Conservation (phyloP, 2,329 filamentous ascomycete species). For the Pyrenochaeta sp. region DNA sequence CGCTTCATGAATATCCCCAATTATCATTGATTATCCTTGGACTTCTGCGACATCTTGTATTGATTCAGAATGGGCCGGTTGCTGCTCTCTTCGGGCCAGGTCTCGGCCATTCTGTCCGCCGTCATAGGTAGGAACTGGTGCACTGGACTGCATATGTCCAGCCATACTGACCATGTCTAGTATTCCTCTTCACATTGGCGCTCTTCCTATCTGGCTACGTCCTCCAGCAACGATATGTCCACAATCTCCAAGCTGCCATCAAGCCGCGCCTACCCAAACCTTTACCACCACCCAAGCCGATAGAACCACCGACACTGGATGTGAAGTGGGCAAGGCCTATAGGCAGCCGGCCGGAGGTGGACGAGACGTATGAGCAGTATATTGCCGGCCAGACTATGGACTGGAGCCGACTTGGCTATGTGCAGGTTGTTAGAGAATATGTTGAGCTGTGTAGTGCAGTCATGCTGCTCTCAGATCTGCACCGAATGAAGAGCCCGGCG, state of each 20-base stretch:
- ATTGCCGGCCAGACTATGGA: slow-evolving; percentile 48
- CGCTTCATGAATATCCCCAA: slow-evolving; percentile 16
- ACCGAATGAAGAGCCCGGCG: slow-evolving; percentile 55
- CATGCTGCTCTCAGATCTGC: slow-evolving; percentile 58
- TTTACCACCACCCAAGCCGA: slow-evolving; percentile 42
- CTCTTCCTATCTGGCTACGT: slow-evolving; percentile 89
- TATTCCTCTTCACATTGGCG: slow-evolving; percentile 78
- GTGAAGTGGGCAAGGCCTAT: slow-evolving; percentile 47
- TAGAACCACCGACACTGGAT: slow-evolving; percentile 43
- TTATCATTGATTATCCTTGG: too few relatives aligned
- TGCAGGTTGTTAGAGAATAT: slow-evolving; percentile 55
- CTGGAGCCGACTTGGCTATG: slow-evolving; percentile 56
- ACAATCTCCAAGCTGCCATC: slow-evolving; percentile 77
- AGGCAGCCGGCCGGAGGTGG: slow-evolving; percentile 32
- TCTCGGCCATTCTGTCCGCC: slow-evolving; percentile 71
- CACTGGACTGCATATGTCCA: too few relatives aligned
- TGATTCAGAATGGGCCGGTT: slow-evolving; percentile 49
- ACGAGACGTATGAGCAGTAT: slow-evolving; percentile 41
- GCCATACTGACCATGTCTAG: slow-evolving; percentile 39
- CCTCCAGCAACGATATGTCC: slow-evolving; percentile 85
- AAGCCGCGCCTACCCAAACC: slow-evolving; percentile 59
- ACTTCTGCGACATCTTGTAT: slow-evolving; percentile 12
- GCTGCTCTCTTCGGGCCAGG: slow-evolving; percentile 73
- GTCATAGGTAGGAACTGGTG: slow-evolving; percentile 63
- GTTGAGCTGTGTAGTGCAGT: slow-evolving; percentile 58